phyloP scores from a whole-genome alignment of 225 moss, liverwort and hornwort species.

The Rhytidiadelphus loreus region DNA sequence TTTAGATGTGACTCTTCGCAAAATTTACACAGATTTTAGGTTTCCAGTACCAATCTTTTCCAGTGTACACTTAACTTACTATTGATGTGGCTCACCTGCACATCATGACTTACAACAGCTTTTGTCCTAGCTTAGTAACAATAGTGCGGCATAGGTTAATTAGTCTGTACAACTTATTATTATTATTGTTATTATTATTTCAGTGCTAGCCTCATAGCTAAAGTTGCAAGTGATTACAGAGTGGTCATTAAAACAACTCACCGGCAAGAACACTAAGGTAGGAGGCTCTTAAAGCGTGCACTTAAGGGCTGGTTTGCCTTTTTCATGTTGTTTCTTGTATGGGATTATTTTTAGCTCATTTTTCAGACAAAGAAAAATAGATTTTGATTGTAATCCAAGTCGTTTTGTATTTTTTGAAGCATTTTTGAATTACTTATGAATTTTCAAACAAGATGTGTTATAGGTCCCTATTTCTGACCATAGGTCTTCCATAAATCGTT shows the following conservation, averaged over 20 bases:
- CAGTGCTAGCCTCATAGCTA: neutral
- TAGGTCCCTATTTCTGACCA: no score
- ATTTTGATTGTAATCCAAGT: no score
- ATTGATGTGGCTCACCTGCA: neutral
- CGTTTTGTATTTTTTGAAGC: no score
- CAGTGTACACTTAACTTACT: neutral
- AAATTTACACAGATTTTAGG: neutral
- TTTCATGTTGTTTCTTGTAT: no score
- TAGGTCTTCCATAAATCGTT: no score
- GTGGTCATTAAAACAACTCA: neutral
- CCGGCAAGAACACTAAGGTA: no score
- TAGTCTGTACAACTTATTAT: neutral
- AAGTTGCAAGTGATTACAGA: neutral
- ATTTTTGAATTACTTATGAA: no score
- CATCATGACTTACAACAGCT: neutral
- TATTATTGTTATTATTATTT: neutral
- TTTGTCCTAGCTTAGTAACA: neutral
- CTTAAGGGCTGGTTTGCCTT: no score
- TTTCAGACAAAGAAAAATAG: no score
- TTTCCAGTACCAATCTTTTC: neutral
- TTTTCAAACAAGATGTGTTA: no score
- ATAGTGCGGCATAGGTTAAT: neutral
- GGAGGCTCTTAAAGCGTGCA: no score
- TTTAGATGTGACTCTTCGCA: neutral
- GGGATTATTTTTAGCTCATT: no score